Base-by-base conservation (phyloP, 345 rosid species). In the Abelmoschus esculentus region DNA sequence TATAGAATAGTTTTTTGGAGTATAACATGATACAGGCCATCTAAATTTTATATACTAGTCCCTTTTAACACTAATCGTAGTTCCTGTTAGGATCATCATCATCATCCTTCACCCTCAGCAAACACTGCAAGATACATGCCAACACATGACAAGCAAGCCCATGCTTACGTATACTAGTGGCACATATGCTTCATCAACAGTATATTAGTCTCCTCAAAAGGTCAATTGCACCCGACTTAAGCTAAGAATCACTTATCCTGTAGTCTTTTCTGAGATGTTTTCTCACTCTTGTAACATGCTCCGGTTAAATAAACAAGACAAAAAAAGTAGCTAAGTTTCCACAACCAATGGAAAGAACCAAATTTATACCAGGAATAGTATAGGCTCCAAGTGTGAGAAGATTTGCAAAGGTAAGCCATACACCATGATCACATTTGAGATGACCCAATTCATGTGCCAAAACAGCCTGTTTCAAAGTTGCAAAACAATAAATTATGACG, bases 391-490 rank as follows among this genome's bases (percentile, higher is more conserved):
- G 85, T 44, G 95, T 91, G 77, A 93, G 92, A 76, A 91, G 83
- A 71, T 89, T 93, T 57, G 97, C 98, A 80, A 93, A 86, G 11
- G 98, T 91, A 70, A 93, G 96, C 99, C 99, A 93, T 11, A 91
- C 91, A 62, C 99, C 97, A 36, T 91, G 99, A 74, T 93, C 96
- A 5, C 99, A 93, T 79, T 93, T 91, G 67, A 93, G 86, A 86
- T 91, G 97, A 29, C 99, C 99, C 78, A 93, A 82, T 75, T 93
- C 99, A 67, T 91, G 97, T 18, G 96, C 99, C 90, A 93, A 82
- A 61, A 93, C 97, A 77, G 96, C 97, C 99, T 91, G 70, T 14
- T 69, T 74, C 6, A 6, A 58, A 71, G 32, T 70, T 17, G 56
- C 78, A 72, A 17, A 38, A 54, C 14, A 15, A n/a, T 53, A 57